These are phyloP conservation scores for Leccinum proliferum DNA, from an alignment of 1,284 basidiomycete species.

Conservation along the genomic window DNA sequence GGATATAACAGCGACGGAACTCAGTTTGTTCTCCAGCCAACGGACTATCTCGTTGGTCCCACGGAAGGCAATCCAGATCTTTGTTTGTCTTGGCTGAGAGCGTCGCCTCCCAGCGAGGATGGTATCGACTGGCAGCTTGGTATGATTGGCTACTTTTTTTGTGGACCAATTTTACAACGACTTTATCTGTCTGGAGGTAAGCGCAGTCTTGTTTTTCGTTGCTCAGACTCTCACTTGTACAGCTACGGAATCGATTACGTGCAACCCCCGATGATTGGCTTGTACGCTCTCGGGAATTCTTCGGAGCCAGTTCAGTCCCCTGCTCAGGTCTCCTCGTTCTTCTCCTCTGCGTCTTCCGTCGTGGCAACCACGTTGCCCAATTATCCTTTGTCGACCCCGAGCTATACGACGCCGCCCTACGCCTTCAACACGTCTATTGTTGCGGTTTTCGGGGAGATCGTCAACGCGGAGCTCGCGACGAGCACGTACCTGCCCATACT, in stretches of 20 bases:
- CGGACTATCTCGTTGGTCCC: slow-evolving; percentile 80
- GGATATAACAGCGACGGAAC: slow-evolving; percentile 18
- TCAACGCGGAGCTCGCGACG: slow-evolving; percentile 55
- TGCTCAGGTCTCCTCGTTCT: slow-evolving; percentile 43
- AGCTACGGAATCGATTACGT: slow-evolving; percentile 70
- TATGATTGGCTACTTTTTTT: slow-evolving; percentile 17
- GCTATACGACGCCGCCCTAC: slow-evolving; percentile 62
- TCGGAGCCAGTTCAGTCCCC: slow-evolving; percentile 38
- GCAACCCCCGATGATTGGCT: slow-evolving; percentile 69
- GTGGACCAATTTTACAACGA: neutral
- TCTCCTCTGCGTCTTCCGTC: slow-evolving; percentile 60
- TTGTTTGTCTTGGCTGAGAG: slow-evolving; percentile 81
- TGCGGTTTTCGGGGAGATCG: slow-evolving; percentile 48
- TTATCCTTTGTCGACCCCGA: slow-evolving; percentile 62
- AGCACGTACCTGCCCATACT: slow-evolving; percentile 62
- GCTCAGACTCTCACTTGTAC: slow-evolving; percentile 5
- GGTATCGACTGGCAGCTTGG: slow-evolving; percentile 88
- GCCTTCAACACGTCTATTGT: slow-evolving; percentile 64
- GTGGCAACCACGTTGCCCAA: slow-evolving; percentile 74
- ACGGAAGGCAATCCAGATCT: slow-evolving; percentile 58
- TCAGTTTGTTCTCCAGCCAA: slow-evolving; percentile 52
- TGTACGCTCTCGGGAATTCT: slow-evolving; percentile 54
- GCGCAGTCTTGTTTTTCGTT: slow-evolving; percentile 6
- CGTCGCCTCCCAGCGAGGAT: slow-evolving; percentile 58
- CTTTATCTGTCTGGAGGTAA: slow-evolving; percentile 76